Conservation (phyloP, 2,329 filamentous ascomycete species). For the Aaosphaeria pasadenensis region DNA sequence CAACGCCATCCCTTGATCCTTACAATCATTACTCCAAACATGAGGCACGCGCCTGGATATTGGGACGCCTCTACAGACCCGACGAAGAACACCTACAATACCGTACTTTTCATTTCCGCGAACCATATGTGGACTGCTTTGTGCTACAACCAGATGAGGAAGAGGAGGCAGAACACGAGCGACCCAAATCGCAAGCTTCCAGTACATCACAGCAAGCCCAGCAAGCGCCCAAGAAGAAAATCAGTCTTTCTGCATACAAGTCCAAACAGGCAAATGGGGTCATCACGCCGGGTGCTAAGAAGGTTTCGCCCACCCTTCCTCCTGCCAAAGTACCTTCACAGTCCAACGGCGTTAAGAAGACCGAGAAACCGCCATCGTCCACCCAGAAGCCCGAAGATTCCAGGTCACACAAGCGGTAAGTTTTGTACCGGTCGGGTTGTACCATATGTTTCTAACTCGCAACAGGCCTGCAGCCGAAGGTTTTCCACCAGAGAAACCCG, state of each 20-base stretch:
- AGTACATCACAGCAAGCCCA: constrained; percentile 40
- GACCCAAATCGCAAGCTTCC: constrained; percentile 29
- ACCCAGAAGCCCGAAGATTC: constrained; percentile 9
- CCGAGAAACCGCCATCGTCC: constrained; percentile 14
- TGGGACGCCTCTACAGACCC: constrained; percentile 51
- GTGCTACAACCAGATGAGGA: constrained; percentile 52
- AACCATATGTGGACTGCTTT: constrained; percentile 49
- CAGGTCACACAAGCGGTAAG: constrained; percentile 19
- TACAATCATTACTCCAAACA: constrained; percentile 44
- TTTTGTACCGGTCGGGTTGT: neutral
- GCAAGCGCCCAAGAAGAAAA: constrained; percentile 56
- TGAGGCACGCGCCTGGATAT: constrained; percentile 41
- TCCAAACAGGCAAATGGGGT: constrained; percentile 47
- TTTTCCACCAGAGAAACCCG: constrained; percentile 13
- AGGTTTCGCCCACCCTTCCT: constrained; percentile 22
- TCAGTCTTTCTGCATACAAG: constrained; percentile 60
- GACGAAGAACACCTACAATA: constrained; percentile 61
- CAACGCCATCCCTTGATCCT: constrained; percentile 45
- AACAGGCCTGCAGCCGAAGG: constrained; percentile 15
- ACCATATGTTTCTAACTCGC: neutral
- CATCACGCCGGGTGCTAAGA: constrained; percentile 27
- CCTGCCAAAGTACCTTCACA: constrained; percentile 21
- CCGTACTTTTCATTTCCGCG: constrained; percentile 59
- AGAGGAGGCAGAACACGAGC: constrained; percentile 47
- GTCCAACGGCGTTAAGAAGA: constrained; percentile 22